Conservation (phyloP, 305 asterid species). For the Stenogyne calaminthoides region DNA sequence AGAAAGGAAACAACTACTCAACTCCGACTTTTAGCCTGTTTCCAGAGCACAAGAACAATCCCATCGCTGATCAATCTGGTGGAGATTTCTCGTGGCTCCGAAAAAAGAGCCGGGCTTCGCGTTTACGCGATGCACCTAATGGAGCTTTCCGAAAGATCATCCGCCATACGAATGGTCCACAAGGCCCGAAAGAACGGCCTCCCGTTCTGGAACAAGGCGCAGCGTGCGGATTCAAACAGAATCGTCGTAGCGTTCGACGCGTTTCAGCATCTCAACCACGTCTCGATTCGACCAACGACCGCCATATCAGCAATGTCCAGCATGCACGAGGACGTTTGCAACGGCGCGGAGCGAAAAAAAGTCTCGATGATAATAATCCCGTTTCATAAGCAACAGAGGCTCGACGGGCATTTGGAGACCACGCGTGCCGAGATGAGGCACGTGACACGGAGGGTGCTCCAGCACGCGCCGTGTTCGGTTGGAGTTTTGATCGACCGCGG, state of each 20-base stretch:
- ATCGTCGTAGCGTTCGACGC: slow-evolving; percentile 80
- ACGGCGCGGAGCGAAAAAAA: slow-evolving; percentile 50
- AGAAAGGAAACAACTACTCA: slow-evolving; percentile 51
- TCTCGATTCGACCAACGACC: slow-evolving; percentile 70
- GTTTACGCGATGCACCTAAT: slow-evolving; percentile 90
- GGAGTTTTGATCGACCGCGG: slow-evolving; percentile 81
- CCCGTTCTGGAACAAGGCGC: slow-evolving; percentile 70
- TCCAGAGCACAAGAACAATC: slow-evolving; percentile 61
- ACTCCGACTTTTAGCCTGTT: slow-evolving; percentile 68
- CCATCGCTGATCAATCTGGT: slow-evolving; percentile 80
- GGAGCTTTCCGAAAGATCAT: slow-evolving; percentile 87
- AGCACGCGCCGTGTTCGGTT: slow-evolving; percentile 77
- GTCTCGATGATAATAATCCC: slow-evolving; percentile 72
- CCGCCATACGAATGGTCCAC: slow-evolving; percentile 87
- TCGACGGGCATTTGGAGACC: slow-evolving; percentile 78
- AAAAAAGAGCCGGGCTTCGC: slow-evolving; percentile 53
- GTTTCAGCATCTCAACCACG: slow-evolving; percentile 67
- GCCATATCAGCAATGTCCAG: slow-evolving; percentile 69
- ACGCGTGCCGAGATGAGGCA: slow-evolving; percentile 62
- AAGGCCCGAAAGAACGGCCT: slow-evolving; percentile 77
- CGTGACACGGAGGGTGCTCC: slow-evolving; percentile 67
- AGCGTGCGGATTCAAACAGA: slow-evolving; percentile 45
- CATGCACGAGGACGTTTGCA: slow-evolving; percentile 84
- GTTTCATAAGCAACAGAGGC: slow-evolving; percentile 75
- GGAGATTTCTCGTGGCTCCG: slow-evolving; percentile 79